phyloP scores from a whole-genome alignment of 2,329 filamentous ascomycete genomes.

The Diaporthe helianthi region DNA sequence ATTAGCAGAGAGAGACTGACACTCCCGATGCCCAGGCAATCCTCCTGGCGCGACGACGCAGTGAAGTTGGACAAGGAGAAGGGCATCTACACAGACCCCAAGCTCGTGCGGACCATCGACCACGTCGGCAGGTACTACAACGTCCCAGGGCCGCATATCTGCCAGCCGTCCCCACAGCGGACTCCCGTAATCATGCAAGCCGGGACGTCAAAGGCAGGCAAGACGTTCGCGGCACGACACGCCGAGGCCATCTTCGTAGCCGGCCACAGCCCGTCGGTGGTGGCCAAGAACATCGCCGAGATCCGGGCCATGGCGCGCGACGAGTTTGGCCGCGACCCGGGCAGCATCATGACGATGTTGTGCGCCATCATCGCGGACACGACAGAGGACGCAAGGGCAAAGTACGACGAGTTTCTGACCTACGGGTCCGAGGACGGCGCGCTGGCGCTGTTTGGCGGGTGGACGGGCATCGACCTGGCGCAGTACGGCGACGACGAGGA shows the following conservation, averaged over 20 bases:
- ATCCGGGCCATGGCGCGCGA: conserved; percentile 59
- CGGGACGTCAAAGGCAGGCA: conserved; percentile 66
- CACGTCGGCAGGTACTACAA: conserved; percentile 69
- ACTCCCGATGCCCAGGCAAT: conserved; percentile 49
- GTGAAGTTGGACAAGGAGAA: conserved; percentile 64
- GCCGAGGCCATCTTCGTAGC: conserved; percentile 71
- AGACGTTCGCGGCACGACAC: conserved; percentile 66
- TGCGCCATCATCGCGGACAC: conserved; percentile 67
- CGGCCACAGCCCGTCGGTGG: conserved; percentile 61
- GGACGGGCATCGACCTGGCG: conserved; percentile 70
- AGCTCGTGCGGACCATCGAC: conserved; percentile 68
- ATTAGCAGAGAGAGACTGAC: neutral
- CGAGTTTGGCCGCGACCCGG: conserved; percentile 58
- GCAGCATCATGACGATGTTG: conserved; percentile 64
- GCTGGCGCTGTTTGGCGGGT: conserved; percentile 69
- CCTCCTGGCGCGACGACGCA: conserved; percentile 72
- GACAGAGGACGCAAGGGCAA: conserved; percentile 63
- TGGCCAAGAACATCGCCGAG: conserved; percentile 63
- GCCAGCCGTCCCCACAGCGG: conserved; percentile 67
- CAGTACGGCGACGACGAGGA: conserved; percentile 70
- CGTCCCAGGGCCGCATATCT: conserved; percentile 67
- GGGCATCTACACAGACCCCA: conserved; percentile 61
- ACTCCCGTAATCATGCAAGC: conserved; percentile 71
- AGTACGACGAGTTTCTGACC: conserved; percentile 60
- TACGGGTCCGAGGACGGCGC: conserved; percentile 68